Conservation (phyloP, 129 eudicot species). For the Chrysanthemum seticuspe region DNA sequence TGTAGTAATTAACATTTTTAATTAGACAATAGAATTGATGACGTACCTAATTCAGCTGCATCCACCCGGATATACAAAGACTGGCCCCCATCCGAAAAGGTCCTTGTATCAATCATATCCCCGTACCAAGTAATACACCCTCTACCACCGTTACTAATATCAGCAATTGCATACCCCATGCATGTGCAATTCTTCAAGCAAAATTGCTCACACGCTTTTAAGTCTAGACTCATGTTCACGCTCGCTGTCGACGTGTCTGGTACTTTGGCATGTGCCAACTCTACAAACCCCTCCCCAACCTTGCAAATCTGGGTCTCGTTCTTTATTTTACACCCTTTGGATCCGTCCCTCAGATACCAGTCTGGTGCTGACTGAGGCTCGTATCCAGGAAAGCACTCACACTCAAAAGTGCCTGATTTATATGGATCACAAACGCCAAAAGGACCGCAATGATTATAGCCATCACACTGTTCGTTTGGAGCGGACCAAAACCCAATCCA, state of each 20-base stretch:
- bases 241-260: slow-evolving; percentile 42
- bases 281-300: slow-evolving; percentile 44
- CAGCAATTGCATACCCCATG: slow-evolving; percentile 40
- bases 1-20: neutral
- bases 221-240: slow-evolving; percentile 38
- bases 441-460: slow-evolving; percentile 39
- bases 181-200: slow-evolving; percentile 58
- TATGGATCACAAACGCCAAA: slow-evolving; percentile 37
- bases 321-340: slow-evolving; percentile 41
- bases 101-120: slow-evolving; percentile 43
- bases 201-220: slow-evolving; percentile 36
- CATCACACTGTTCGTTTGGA: slow-evolving; percentile 44
- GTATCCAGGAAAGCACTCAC: slow-evolving; percentile 45
- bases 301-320: slow-evolving; percentile 15
- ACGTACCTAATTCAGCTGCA: slow-evolving; percentile 49
- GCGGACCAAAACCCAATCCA: slow-evolving; percentile 39
- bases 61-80: slow-evolving; percentile 52
- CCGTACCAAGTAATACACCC: slow-evolving; percentile 54
- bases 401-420: slow-evolving; percentile 24
- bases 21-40: slow-evolving; percentile 10
- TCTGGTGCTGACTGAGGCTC: slow-evolving; percentile 35
- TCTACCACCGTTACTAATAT: slow-evolving; percentile 28
- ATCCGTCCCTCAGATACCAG: slow-evolving; percentile 52
- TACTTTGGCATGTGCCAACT: slow-evolving; percentile 35
- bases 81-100: slow-evolving; percentile 46